Conservation (phyloP, 1,284 basidiomycete species). For the Fomitiporia mediterranea region DNA sequence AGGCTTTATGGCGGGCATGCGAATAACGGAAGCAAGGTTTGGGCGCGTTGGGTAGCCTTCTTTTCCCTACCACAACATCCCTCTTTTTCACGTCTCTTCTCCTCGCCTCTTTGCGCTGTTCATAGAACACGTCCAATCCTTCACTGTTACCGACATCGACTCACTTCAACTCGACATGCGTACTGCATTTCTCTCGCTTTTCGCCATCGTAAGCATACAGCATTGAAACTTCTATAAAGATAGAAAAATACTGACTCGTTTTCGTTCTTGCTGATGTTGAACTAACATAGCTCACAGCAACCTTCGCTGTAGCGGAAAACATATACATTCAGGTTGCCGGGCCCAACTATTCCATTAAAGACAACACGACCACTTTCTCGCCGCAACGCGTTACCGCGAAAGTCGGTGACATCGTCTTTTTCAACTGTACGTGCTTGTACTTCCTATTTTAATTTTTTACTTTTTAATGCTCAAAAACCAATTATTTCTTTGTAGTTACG, state of each 20-base stretch:
- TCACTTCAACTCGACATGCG: background rate
- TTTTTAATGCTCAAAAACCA: background rate
- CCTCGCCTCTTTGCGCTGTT: background rate
- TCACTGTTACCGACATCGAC: background rate
- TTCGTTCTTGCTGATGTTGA: background rate
- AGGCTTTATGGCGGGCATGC: background rate
- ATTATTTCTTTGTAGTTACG: constrained; percentile 37
- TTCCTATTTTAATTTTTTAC: background rate
- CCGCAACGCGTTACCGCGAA: constrained; percentile 43
- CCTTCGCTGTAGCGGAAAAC: constrained; percentile 29
- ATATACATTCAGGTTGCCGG: constrained; percentile 45
- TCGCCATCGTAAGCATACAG: background rate
- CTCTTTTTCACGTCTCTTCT: background rate
- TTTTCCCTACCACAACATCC: background rate
- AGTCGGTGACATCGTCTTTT: constrained; percentile 45
- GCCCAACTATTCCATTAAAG: constrained; percentile 35
- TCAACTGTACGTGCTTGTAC: constrained; percentile 44
- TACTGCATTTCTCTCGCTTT: background rate
- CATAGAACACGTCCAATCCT: background rate
- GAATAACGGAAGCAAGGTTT: background rate
- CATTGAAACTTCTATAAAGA: background rate
- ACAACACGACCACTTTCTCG: constrained; percentile 41
- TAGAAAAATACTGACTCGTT: background rate
- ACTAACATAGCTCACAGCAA: background rate
- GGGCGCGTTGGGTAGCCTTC: background rate